Evolutionary conservation across 345 rosid genomes (phyloP).

Genomic region (Nasturtium officinale): DNA sequence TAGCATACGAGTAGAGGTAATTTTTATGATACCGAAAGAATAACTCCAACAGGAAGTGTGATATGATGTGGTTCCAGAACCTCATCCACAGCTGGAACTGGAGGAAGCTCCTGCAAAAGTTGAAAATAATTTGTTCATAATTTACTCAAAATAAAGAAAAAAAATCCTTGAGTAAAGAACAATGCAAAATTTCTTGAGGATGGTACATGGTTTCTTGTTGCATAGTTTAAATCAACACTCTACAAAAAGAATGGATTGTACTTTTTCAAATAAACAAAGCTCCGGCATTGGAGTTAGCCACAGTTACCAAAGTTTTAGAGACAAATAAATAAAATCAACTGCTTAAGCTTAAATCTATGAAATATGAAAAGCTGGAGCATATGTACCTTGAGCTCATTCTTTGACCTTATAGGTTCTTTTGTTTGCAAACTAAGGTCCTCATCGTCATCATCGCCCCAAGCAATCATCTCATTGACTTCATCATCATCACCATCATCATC

Average conservation of each 20-base stretch:
- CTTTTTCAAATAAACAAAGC: slow-evolving; percentile 6
- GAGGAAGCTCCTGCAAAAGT: slow-evolving; percentile 69
- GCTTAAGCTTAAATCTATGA: slow-evolving; percentile 3
- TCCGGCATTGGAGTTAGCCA: not conserved
- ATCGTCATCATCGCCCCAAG: slow-evolving; percentile 53
- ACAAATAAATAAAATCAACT: not conserved
- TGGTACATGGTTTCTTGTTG: slow-evolving; percentile 6
- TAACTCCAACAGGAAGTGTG: slow-evolving; percentile 76
- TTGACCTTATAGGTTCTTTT: slow-evolving; percentile 72
- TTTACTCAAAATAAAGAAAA: not conserved
- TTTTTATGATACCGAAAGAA: slow-evolving; percentile 61
- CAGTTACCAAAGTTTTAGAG: slow-evolving; percentile 8
- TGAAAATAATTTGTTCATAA: not conserved
- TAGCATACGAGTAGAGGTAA: slow-evolving; percentile 10
- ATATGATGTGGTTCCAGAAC: slow-evolving; percentile 66
- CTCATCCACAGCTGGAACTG: slow-evolving; percentile 71
- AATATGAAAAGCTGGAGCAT: slow-evolving; percentile 24
- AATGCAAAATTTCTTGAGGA: not conserved
- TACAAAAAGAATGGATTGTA: slow-evolving; percentile 5
- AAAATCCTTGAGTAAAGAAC: not conserved
- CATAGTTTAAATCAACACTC: not conserved
- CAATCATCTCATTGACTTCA: slow-evolving; percentile 51
- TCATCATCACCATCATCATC: slow-evolving; percentile 47
- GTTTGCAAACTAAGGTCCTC: slow-evolving; percentile 47
- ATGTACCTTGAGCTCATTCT: slow-evolving; percentile 78